Percentiles rank a stretch among this genome's conserved stretches.
These are phyloP conservation scores for Nicotiana paniculata DNA, from an alignment of 257 asterid species.

Conservation along the genomic window DNA sequence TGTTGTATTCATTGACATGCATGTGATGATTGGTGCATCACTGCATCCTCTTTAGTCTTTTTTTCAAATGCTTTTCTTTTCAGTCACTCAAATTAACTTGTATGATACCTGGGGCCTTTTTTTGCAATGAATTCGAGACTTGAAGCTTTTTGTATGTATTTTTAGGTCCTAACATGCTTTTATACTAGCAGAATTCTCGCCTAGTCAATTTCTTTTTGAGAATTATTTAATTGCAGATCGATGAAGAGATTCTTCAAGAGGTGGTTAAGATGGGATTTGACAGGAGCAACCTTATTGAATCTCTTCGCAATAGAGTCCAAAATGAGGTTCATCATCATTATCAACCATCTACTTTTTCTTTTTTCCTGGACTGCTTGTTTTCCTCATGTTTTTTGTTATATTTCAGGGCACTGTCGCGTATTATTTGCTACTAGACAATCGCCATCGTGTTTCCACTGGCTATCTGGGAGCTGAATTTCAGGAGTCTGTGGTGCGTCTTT, in stretches of 20 bases:
- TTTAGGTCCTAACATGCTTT: neutral
- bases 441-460: conserved; percentile 68
- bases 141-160: neutral
- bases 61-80: neutral
- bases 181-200: neutral
- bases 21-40: neutral
- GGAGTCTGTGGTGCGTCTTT: conserved; percentile 57
- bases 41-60: neutral
- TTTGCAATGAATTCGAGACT: neutral
- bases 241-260: conserved; percentile 85
- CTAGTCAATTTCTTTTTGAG: neutral
- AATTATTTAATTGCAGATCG: conserved; percentile 47
- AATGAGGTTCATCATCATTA: conserved; percentile 54
- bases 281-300: conserved; percentile 56
- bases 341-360: conserved; percentile 1
- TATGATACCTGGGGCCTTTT: neutral
- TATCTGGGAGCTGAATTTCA: conserved; percentile 90
- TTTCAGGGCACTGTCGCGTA: conserved; percentile 84
- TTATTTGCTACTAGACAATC: conserved; percentile 81
- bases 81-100: neutral
- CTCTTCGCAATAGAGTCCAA: conserved; percentile 73
- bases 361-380: conserved; percentile 2
- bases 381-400: conserved; percentile 11
- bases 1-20: neutral
- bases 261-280: conserved; percentile 82